These are phyloP conservation scores for Puccinia sorghi DNA, from an alignment of 1,284 basidiomycete genomes.

Conservation along the genomic window DNA sequence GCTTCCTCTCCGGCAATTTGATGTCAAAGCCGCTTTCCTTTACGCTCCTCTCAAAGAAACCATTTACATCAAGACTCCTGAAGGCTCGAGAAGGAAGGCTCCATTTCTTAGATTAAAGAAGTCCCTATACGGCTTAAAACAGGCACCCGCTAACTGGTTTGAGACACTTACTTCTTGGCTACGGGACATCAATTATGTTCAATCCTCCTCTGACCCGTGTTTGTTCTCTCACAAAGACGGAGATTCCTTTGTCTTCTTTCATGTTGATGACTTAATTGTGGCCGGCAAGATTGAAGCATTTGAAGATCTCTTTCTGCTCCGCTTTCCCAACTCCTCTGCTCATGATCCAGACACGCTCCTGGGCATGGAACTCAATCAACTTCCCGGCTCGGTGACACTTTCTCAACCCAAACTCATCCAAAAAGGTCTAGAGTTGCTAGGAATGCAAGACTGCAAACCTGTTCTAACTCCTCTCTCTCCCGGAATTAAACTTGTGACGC, in stretches of 20 bases:
- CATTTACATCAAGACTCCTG: slow-evolving; percentile 59
- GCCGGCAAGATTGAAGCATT: neutral
- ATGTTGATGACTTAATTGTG: slow-evolving; percentile 7
- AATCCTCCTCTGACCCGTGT: neutral
- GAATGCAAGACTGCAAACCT: neutral
- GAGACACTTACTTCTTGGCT: neutral
- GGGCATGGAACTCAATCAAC: neutral
- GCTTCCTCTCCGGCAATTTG: slow-evolving; percentile 60
- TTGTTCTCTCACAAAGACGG: neutral
- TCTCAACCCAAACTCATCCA: neutral
- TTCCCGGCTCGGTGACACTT: neutral
- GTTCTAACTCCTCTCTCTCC: neutral
- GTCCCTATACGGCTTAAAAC: slow-evolving; percentile 6
- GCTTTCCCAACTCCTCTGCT: neutral
- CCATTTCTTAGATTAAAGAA: neutral
- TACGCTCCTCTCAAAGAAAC: slow-evolving; percentile 61
- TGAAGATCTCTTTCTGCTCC: neutral
- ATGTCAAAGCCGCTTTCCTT: slow-evolving; percentile 61
- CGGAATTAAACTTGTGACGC: neutral
- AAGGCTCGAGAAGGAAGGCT: slow-evolving; percentile 50
- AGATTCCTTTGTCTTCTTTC: neutral
- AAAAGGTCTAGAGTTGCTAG: neutral
- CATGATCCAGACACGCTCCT: neutral
- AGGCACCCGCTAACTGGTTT: neutral
- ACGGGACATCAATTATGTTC: neutral